Evolutionary conservation across 306 rosid species (phyloP).

Genomic region (Dicorynia guianensis): DNA sequence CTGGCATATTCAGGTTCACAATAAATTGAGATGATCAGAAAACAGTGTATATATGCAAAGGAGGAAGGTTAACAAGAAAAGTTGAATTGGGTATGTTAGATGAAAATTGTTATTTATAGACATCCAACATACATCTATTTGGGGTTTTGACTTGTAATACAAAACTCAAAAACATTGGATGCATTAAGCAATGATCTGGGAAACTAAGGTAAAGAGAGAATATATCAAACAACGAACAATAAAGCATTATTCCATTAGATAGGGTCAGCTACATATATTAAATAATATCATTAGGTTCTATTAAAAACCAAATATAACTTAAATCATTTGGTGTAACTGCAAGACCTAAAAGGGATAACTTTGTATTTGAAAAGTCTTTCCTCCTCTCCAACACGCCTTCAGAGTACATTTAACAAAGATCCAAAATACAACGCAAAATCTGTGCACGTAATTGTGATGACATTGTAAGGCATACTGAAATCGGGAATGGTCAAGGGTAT

Average conservation of each 20-base stretch:
- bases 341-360: conserved; percentile 55
- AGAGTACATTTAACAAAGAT: conserved; percentile 81
- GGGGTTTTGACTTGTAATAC: not conserved
- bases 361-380: conserved; percentile 68
- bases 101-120: not conserved
- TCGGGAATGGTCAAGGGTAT: conserved; percentile 96
- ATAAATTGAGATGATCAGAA: not conserved
- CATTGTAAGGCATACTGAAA: conserved; percentile 98
- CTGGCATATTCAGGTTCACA: not conserved
- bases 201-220: conserved; percentile 2
- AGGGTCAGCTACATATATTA: too few species aligned
- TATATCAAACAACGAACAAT: not conserved
- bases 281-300: too few species aligned
- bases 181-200: conserved; percentile 6
- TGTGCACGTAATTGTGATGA: conserved; percentile 92
- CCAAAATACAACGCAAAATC: conserved; percentile 92
- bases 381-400: conserved; percentile 86
- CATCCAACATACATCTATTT: not conserved
- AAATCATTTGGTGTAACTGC: not conserved
- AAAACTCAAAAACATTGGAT: not conserved
- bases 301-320: too few species aligned
- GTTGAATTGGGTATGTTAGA: not conserved
- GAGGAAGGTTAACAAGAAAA: not conserved
- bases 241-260: too few species aligned
- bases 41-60: not conserved